phyloP scores from a whole-genome alignment of 1,139 yeast genomes.

The Candida tunisiensis region DNA sequence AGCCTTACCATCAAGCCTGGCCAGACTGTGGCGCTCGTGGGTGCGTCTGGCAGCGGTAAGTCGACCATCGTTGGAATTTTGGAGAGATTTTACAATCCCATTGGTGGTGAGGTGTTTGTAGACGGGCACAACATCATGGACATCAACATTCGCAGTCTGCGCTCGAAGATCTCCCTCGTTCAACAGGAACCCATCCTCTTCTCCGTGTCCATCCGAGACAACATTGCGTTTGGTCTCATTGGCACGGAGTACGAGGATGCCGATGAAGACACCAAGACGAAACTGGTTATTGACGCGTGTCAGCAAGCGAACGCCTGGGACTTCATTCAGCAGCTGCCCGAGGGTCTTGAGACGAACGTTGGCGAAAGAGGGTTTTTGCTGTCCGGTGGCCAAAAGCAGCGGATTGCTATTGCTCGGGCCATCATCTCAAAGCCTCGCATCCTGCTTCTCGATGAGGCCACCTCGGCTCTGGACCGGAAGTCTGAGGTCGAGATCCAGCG shows the following conservation, averaged over 20 bases:
- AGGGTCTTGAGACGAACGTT: conserved; percentile 33
- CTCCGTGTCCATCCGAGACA: conserved; percentile 64
- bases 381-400: conserved; percentile 83
- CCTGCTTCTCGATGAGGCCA: conserved; percentile 57
- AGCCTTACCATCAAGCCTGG: conserved; percentile 46
- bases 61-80: conserved; percentile 67
- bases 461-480: conserved; percentile 63
- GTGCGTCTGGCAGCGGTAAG: conserved; percentile 87
- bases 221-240: conserved; percentile 53
- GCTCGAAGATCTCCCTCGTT: conserved; percentile 66
- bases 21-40: conserved; percentile 76
- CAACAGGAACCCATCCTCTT: conserved; percentile 81
- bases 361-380: conserved; percentile 37
- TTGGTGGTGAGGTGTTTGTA: conserved; percentile 43
- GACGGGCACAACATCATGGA: conserved; percentile 50
- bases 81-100: conserved; percentile 48
- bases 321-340: conserved; percentile 21
- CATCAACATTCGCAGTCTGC: conserved; percentile 54
- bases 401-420: conserved; percentile 80
- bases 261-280: conserved; percentile 15
- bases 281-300: conserved; percentile 20
- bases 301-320: conserved; percentile 26
- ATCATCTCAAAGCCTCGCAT: conserved; percentile 46
- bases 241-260: conserved; percentile 36
- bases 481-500: conserved; percentile 35